phyloP scores from a whole-genome alignment of 495 filamentous ascomycete species.

The Aspergillus biplanus region DNA sequence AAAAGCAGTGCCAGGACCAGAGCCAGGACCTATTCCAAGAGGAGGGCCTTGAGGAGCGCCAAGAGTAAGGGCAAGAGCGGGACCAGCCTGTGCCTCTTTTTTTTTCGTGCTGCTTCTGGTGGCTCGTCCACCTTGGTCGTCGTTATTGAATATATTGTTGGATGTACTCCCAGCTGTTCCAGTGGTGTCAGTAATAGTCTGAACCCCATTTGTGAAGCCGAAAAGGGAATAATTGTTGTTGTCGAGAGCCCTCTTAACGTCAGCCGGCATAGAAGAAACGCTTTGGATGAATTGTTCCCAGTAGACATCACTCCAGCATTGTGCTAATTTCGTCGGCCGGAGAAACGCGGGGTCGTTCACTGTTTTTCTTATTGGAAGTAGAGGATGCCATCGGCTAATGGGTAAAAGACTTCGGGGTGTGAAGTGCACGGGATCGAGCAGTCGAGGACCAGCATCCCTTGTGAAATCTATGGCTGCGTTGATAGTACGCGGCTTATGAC shows the following conservation, averaged over 20 bases:
- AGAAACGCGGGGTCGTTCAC: conserved; percentile 4
- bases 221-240: background rate
- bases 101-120: background rate
- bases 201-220: background rate
- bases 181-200: background rate
- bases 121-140: background rate
- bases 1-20: conserved; percentile 1
- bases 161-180: background rate
- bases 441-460: conserved; percentile 42
- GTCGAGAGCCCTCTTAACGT: too few species aligned
- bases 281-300: conserved; percentile 22
- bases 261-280: background rate
- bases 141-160: background rate
- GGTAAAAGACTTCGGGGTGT: conserved; percentile 16
- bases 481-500: conserved; percentile 23
- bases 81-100: background rate
- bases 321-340: conserved; percentile 22
- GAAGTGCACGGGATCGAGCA: conserved; percentile 25
- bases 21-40: background rate
- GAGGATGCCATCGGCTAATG: conserved; percentile 33
- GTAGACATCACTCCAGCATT: conserved; percentile 22
- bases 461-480: conserved; percentile 25
- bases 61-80: background rate
- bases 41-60: conserved; percentile 2
- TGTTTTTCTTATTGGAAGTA: background rate